phyloP scores from a whole-genome alignment of 2,329 filamentous ascomycete species.

The Diaporthe amygdali region DNA sequence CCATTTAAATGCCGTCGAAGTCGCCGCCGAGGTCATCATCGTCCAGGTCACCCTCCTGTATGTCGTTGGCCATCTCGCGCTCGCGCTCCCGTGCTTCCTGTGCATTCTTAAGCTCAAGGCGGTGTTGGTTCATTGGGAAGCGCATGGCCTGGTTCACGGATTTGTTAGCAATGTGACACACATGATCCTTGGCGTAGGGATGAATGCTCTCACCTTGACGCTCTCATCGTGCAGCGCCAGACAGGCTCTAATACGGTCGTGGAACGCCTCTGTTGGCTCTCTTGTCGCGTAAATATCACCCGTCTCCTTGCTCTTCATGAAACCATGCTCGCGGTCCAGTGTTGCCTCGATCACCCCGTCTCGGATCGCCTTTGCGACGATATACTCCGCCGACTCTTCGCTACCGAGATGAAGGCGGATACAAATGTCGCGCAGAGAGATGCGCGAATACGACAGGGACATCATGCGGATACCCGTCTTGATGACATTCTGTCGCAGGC shows the following conservation, averaged over 20 bases:
- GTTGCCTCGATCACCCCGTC: slow-evolving; percentile 97
- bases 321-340: slow-evolving; percentile 90
- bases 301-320: slow-evolving; percentile 98
- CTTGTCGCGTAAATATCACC: slow-evolving; percentile 95
- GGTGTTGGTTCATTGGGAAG: slow-evolving; percentile 99
- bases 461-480: slow-evolving; percentile 99
- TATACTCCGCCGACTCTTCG: slow-evolving; percentile 98
- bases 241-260: slow-evolving; percentile 93
- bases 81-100: slow-evolving; percentile 98
- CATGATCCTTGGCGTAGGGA: neutral
- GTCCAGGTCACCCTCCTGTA: slow-evolving; percentile 95
- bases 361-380: slow-evolving; percentile 96
- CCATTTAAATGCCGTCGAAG: slow-evolving; percentile 87
- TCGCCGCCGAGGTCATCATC: slow-evolving; percentile 95
- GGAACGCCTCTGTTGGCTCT: slow-evolving; percentile 96
- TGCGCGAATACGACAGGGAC: slow-evolving; percentile 96
- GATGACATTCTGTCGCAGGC: slow-evolving; percentile 97
- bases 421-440: slow-evolving; percentile 96
- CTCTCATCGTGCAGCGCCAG: slow-evolving; percentile 94
- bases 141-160: slow-evolving; percentile 77
- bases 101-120: slow-evolving; percentile 95
- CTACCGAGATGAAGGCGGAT: slow-evolving; percentile 91
- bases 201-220: slow-evolving; percentile 74
- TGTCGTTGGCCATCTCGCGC: slow-evolving; percentile 97
- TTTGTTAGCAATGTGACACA: slow-evolving; percentile 28